Percentiles rank a stretch among this genome's conserved stretches.
Evolutionary conservation across 192 early-diverging fungal genomes (phyloP).

Genomic region (Gamsiella multidivaricata): DNA sequence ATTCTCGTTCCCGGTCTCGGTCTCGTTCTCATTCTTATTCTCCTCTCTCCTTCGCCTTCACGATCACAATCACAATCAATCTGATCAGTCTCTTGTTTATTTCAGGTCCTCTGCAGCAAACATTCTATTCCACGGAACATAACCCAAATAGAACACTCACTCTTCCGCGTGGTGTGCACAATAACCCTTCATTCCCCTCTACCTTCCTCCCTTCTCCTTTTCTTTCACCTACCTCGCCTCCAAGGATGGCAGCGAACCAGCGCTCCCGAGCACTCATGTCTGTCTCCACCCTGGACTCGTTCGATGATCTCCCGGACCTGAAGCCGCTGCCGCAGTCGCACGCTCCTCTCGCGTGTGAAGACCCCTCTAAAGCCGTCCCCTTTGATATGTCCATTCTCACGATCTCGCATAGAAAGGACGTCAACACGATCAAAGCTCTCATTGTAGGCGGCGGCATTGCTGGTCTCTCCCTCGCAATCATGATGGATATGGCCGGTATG

Average conservation of each 20-base stretch:
- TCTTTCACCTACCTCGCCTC: background rate
- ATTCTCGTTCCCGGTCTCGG: background rate
- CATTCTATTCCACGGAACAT: too few relatives aligned
- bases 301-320: constrained; percentile 9
- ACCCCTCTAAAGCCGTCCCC: constrained; percentile 19
- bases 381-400: constrained; percentile 48
- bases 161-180: background rate
- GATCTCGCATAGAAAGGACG: constrained; percentile 22
- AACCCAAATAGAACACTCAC: too few relatives aligned
- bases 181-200: background rate
- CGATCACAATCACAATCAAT: background rate
- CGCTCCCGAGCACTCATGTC: background rate
- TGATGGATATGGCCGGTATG: constrained; percentile 39
- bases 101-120: too few relatives aligned
- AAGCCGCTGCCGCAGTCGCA: constrained; percentile 22
- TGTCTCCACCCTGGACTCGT: background rate
- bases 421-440: constrained; percentile 34
- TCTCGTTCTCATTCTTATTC: background rate
- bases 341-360: constrained; percentile 5
- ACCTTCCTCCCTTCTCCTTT: background rate
- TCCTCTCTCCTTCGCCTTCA: background rate
- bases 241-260: background rate
- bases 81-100: too few relatives aligned
- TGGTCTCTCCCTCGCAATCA: constrained; percentile 39
- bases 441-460: constrained; percentile 49